Conservation (phyloP, 2,329 filamentous ascomycete genomes). For the Cyphellophora europaea region DNA sequence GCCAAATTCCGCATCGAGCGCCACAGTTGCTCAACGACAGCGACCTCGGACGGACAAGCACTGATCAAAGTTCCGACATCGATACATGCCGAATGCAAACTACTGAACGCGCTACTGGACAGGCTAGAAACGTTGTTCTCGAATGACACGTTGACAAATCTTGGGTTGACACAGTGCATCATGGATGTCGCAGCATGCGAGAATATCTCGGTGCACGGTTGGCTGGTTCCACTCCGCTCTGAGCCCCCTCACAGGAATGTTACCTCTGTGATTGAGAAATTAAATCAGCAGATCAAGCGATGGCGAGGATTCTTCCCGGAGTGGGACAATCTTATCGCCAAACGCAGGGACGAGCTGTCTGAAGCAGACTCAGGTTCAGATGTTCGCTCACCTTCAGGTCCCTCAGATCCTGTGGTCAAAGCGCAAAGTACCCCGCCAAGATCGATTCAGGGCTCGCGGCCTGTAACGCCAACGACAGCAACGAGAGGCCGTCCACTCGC, state of each 20-base stretch:
- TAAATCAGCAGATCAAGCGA: slow-evolving; percentile 52
- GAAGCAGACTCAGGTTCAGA: slow-evolving; percentile 8
- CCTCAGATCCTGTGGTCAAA: neutral
- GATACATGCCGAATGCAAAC: slow-evolving; percentile 14
- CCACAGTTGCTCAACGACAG: slow-evolving; percentile 15
- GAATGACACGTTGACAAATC: slow-evolving; percentile 84
- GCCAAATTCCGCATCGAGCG: slow-evolving; percentile 17
- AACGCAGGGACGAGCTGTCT: slow-evolving; percentile 50
- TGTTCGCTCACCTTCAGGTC: neutral
- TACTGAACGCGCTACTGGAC: slow-evolving; percentile 42
- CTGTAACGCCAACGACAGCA: neutral
- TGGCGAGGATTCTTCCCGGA: slow-evolving; percentile 59
- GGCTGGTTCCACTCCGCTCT: slow-evolving; percentile 60
- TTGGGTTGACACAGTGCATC: slow-evolving; percentile 75
- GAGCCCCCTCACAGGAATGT: slow-evolving; percentile 34
- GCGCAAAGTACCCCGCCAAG: neutral
- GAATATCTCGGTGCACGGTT: slow-evolving; percentile 78
- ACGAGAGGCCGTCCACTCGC: neutral
- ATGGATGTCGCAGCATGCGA: slow-evolving; percentile 77
- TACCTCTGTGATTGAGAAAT: slow-evolving; percentile 47
- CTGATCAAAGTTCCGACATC: slow-evolving; percentile 5
- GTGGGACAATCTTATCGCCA: slow-evolving; percentile 61
- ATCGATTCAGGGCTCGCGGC: slow-evolving; percentile 1
- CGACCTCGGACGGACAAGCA: slow-evolving; percentile 41
- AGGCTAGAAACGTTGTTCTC: slow-evolving; percentile 73